Evolutionary conservation across 345 rosid genomes (phyloP).

Genomic region (Diplotaxis tenuifolia): DNA sequence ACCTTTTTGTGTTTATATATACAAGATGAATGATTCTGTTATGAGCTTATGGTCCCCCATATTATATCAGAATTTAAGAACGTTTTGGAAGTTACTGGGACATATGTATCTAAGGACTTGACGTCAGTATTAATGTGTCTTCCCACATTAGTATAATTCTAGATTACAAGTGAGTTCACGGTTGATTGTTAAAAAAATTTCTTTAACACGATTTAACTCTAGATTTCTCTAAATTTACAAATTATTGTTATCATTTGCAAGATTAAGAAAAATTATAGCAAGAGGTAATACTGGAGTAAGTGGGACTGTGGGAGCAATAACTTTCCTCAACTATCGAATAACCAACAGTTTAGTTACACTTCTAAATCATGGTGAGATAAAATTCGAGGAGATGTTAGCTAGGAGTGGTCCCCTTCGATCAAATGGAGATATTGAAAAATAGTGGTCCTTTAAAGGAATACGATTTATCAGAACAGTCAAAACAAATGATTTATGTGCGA

Average conservation of each 20-base stretch:
- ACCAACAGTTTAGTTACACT: not conserved
- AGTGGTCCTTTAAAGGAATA: conserved; percentile 30
- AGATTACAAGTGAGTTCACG: not conserved
- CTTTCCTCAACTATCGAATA: not conserved
- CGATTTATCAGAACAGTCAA: conserved; percentile 25
- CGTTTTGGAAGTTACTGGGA: conserved; percentile 38
- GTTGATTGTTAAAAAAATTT: not conserved
- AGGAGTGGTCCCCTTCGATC: conserved; percentile 20
- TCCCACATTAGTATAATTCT: conserved; percentile 21
- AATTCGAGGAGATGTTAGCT: not conserved
- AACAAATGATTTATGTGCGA: too few species aligned
- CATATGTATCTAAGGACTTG: conserved; percentile 34
- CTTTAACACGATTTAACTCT: too few species aligned
- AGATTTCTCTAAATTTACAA: not conserved
- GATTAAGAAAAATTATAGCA: not conserved
- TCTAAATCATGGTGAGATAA: not conserved
- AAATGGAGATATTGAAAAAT: conserved; percentile 9
- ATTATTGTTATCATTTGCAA: not conserved
- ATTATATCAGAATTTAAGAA: conserved; percentile 29
- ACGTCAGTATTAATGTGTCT: conserved; percentile 33
- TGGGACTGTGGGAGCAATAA: not conserved
- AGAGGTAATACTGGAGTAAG: not conserved
- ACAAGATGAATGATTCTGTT: conserved; percentile 32
- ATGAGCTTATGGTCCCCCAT: conserved; percentile 31
- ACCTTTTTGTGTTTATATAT: conserved; percentile 38